These are phyloP conservation scores for Populus ilicifolia DNA, from an alignment of 345 rosid species.

Conservation along the genomic window DNA sequence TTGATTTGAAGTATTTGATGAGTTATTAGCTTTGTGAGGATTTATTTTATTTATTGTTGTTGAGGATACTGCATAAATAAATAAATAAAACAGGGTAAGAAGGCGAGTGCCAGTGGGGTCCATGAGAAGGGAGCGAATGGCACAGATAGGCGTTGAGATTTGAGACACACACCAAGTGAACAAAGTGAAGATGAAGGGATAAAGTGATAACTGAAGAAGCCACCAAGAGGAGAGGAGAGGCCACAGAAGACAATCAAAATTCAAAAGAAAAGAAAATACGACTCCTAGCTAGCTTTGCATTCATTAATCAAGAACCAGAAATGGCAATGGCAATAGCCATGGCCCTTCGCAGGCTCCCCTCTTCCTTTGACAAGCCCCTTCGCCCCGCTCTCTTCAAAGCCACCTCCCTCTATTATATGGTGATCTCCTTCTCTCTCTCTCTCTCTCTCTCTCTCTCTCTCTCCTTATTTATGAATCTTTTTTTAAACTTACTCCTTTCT, in stretches of 20 bases:
- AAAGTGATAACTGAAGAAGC: too few relatives aligned
- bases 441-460: too few relatives aligned
- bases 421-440: not conserved
- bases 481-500: too few relatives aligned
- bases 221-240: too few relatives aligned
- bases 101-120: not conserved
- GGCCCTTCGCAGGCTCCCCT: slow-evolving; percentile 94
- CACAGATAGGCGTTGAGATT: not conserved
- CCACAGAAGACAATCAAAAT: not conserved
- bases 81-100: not conserved
- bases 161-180: not conserved
- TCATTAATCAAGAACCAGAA: slow-evolving; percentile 34
- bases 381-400: slow-evolving; percentile 65
- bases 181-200: not conserved
- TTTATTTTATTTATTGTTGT: too few relatives aligned
- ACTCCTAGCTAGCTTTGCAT: not conserved
- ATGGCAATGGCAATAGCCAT: slow-evolving; percentile 64
- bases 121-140: not conserved
- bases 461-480: not conserved
- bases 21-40: too few relatives aligned
- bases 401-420: slow-evolving; percentile 63
- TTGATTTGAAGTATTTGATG: not conserved
- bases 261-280: not conserved
- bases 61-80: too few relatives aligned
- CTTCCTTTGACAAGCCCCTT: slow-evolving; percentile 68